Conservation (phyloP, 768 basidiomycete species). For the Piloderma croceum region DNA sequence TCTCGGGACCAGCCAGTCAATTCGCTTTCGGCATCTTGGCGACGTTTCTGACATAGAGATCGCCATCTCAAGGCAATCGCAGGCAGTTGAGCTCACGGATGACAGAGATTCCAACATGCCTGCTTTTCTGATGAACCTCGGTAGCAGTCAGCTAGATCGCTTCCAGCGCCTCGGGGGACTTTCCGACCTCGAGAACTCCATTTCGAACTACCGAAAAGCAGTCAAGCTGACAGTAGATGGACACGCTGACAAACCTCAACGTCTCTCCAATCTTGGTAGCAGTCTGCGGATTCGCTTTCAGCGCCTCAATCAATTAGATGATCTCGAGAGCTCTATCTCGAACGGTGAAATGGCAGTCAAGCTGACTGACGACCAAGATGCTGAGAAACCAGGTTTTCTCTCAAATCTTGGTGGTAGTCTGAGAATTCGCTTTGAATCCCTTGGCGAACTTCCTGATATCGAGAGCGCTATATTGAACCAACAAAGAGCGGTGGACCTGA, state of each 20-base stretch:
- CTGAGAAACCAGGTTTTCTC: no score
- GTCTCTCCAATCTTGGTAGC: conserved; percentile 12
- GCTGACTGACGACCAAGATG: no score
- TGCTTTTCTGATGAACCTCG: conserved; percentile 14
- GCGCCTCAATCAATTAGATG: no score
- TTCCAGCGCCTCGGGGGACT: conserved; percentile 19
- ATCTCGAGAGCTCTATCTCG: no score
- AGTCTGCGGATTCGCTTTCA: conserved; percentile 7
- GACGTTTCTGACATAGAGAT: conserved; percentile 19
- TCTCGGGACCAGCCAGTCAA: conserved; percentile 9
- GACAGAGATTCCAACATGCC: conserved; percentile 12
- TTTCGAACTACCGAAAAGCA: conserved; percentile 6
- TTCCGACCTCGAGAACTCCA: conserved; percentile 20
- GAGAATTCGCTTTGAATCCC: conserved; percentile 16
- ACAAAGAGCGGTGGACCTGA: no score
- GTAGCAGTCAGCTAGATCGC: conserved; percentile 12
- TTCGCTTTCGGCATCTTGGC: conserved; percentile 21
- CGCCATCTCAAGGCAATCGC: conserved; percentile 9
- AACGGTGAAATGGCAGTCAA: no score
- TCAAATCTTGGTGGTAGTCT: conserved; percentile 12
- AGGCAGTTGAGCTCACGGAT: no score
- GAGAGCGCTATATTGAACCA: conserved; percentile 11
- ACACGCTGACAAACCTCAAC: conserved; percentile 8
- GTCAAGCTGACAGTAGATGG: conserved; percentile 9
- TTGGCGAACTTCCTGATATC: conserved; percentile 23